phyloP scores from a whole-genome alignment of 768 basidiomycete genomes.

The Exsudoporus frostii region DNA sequence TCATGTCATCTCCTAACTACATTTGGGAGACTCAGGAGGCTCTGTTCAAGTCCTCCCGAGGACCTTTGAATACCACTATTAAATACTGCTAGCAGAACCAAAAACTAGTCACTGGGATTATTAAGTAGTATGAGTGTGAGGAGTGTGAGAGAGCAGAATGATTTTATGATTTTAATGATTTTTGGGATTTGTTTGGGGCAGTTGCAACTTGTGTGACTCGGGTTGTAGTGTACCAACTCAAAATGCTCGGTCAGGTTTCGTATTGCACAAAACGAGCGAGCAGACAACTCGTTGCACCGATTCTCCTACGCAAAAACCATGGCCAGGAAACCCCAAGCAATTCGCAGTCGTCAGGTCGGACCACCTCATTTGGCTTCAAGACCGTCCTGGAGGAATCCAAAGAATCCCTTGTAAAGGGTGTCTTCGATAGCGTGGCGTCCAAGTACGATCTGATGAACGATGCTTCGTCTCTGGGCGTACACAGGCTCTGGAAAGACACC shows the following conservation, averaged over 20 bases:
- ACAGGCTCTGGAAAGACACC: conserved; percentile 95
- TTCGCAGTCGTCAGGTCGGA: conserved; percentile 33
- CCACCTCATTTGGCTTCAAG: conserved; percentile 91
- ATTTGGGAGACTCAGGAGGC: too few relatives aligned
- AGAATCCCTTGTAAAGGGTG: conserved; percentile 85
- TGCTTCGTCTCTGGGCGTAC: conserved; percentile 94
- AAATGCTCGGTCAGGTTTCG: conserved; percentile 18
- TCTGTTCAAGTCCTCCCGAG: too few relatives aligned
- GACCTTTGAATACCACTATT: too few relatives aligned
- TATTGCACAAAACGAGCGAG: conserved; percentile 14
- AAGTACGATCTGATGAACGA: conserved; percentile 99
- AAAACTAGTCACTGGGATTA: too few relatives aligned
- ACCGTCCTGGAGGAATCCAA: conserved; percentile 85
- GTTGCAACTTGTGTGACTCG: too few relatives aligned
- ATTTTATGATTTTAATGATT: too few relatives aligned
- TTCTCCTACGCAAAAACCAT: conserved; percentile 24
- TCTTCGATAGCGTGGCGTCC: conserved; percentile 94
- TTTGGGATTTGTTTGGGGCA: too few relatives aligned
- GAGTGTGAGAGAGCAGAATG: too few relatives aligned
- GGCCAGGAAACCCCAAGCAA: conserved; percentile 5
- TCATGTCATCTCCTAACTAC: too few relatives aligned
- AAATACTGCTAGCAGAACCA: too few relatives aligned
- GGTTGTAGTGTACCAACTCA: too few relatives aligned
- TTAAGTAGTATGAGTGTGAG: too few relatives aligned
- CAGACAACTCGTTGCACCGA: conserved; percentile 8